phyloP scores from a whole-genome alignment of 768 basidiomycete genomes.

The Russula foetens region DNA sequence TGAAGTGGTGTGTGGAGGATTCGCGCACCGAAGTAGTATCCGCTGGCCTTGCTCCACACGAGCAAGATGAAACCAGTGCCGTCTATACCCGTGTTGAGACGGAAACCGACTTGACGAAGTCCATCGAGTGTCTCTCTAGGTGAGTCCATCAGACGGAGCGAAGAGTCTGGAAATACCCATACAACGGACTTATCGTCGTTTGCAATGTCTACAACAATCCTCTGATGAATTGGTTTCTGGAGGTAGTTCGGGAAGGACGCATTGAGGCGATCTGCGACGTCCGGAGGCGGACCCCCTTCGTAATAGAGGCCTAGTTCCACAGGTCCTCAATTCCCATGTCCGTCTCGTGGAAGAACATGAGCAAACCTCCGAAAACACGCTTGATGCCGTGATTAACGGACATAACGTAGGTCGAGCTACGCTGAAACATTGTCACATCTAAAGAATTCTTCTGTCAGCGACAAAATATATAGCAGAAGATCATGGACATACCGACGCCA shows the following conservation, averaged over 20 bases:
- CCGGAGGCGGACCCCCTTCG: conserved; percentile 26
- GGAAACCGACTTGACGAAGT: conserved; percentile 49
- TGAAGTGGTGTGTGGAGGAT: neutral
- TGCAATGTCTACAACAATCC: conserved; percentile 37
- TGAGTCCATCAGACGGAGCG: neutral
- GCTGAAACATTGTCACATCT: conserved; percentile 26
- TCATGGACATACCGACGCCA: conserved; percentile 21
- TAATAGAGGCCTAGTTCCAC: conserved; percentile 8
- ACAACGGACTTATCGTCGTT: conserved; percentile 40
- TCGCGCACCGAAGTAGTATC: conserved; percentile 58
- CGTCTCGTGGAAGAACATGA: neutral
- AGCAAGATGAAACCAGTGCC: conserved; percentile 42
- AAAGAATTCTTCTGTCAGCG: neutral
- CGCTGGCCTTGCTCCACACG: conserved; percentile 40
- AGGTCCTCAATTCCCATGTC: neutral
- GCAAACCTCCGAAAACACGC: conserved; percentile 11
- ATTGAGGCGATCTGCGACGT: conserved; percentile 45
- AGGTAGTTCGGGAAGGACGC: conserved; percentile 32
- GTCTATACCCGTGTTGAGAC: conserved; percentile 39
- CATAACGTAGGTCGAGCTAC: conserved; percentile 32
- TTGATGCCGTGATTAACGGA: conserved; percentile 22
- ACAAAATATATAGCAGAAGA: neutral
- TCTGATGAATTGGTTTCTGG: conserved; percentile 26
- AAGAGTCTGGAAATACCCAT: neutral
- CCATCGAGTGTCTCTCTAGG: conserved; percentile 43